Percentiles rank a stretch among this genome's conserved stretches.
Conservation (phyloP, 164 flowering plant species). For the Houttuynia cordata region DNA sequence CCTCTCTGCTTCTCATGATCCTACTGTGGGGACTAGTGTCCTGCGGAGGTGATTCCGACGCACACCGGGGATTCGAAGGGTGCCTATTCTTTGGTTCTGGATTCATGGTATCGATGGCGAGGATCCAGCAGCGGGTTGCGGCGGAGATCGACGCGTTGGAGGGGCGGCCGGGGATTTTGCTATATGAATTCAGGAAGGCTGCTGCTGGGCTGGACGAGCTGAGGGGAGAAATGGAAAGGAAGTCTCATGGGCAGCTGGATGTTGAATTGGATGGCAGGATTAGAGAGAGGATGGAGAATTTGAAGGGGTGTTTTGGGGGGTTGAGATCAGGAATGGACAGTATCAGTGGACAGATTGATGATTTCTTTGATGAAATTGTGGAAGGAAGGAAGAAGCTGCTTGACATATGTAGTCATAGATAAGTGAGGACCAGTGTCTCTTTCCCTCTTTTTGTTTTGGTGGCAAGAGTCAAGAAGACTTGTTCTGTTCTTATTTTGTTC, state of each 20-base stretch:
- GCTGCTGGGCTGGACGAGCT: conserved; percentile 61
- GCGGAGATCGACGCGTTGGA: conserved; percentile 42
- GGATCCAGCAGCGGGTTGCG: conserved; percentile 67
- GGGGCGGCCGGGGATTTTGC: conserved; percentile 41
- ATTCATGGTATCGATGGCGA: conserved; percentile 56
- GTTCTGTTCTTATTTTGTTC: conserved; percentile 1
- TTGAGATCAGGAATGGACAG: conserved; percentile 66
- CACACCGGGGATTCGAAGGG: conserved; percentile 35
- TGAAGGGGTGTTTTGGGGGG: conserved; percentile 52
- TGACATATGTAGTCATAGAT: conserved; percentile 86
- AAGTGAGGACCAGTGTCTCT: background rate
- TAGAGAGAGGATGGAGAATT: conserved; percentile 52
- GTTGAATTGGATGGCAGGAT: conserved; percentile 31
- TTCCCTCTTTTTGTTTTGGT: conserved; percentile 1
- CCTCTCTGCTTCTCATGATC: conserved; percentile 65
- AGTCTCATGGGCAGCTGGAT: conserved; percentile 21
- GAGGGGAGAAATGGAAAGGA: conserved; percentile 54
- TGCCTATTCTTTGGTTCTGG: conserved; percentile 58
- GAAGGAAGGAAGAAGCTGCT: conserved; percentile 86
- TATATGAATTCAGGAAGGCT: conserved; percentile 55
- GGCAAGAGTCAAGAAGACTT: conserved; percentile 2
- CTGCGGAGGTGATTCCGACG: conserved; percentile 51
- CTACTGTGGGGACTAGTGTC: conserved; percentile 64
- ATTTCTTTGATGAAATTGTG: conserved; percentile 94
- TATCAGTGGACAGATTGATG: conserved; percentile 73